These are phyloP conservation scores for Hericium rajendrae DNA, from an alignment of 768 basidiomycete genomes.

Conservation along the genomic window DNA sequence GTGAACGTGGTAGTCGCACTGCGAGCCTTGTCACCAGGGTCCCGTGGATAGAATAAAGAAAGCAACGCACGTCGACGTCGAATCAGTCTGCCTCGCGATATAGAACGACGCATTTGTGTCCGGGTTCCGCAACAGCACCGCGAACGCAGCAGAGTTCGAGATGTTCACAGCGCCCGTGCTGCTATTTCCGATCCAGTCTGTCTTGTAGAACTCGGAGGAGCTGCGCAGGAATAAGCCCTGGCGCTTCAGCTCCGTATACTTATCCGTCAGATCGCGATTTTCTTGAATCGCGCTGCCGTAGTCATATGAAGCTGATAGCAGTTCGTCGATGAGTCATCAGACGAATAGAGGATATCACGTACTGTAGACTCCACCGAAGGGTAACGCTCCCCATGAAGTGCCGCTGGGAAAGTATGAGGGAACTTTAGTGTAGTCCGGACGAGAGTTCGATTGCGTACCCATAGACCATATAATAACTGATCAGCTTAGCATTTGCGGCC, in stretches of 20 bases:
- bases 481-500: constrained; percentile 74
- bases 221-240: constrained; percentile 73
- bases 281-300: constrained; percentile 71
- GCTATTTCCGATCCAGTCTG: constrained; percentile 60
- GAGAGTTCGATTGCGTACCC: constrained; percentile 32
- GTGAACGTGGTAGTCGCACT: constrained; percentile 47
- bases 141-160: constrained; percentile 41
- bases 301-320: constrained; percentile 52
- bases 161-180: constrained; percentile 36
- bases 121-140: constrained; percentile 58
- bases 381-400: constrained; percentile 77
- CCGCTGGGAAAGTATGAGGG: constrained; percentile 35
- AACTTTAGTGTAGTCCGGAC: background rate
- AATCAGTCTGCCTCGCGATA: constrained; percentile 56
- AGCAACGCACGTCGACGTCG: constrained; percentile 45
- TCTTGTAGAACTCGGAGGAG: constrained; percentile 72
- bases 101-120: constrained; percentile 61
- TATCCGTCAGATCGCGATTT: constrained; percentile 51
- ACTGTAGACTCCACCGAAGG: constrained; percentile 68
- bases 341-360: constrained; percentile 11
- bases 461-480: constrained; percentile 81
- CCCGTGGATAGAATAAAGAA: background rate
- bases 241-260: constrained; percentile 71
- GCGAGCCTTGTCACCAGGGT: background rate
- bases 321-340: background rate